Conservation (phyloP, 148 eudicot species). For the Bassia scoparia region DNA sequence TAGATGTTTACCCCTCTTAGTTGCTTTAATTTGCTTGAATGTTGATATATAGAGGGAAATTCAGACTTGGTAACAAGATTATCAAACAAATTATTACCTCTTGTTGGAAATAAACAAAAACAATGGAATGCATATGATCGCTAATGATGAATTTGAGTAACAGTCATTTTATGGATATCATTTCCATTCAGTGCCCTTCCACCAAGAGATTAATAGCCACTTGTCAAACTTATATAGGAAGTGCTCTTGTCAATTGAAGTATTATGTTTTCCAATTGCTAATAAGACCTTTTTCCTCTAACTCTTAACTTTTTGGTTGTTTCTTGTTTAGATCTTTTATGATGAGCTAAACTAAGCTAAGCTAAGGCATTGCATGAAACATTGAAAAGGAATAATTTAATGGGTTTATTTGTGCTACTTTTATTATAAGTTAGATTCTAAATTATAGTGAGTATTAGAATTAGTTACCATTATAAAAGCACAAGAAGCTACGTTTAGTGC, state of each 20-base stretch:
- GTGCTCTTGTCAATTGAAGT: background rate
- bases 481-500: constrained; percentile 16
- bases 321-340: background rate
- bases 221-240: constrained; percentile 3
- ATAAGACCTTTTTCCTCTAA: background rate
- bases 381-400: background rate
- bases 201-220: background rate
- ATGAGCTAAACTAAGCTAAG: background rate
- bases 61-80: constrained; percentile 9
- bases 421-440: background rate
- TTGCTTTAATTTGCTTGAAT: too few relatives aligned
- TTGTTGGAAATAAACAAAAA: constrained; percentile 8
- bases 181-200: background rate
- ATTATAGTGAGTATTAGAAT: too few relatives aligned
- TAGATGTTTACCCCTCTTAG: too few relatives aligned
- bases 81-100: background rate
- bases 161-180: constrained; percentile 9
- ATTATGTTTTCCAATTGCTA: background rate
- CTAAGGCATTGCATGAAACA: background rate
- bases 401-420: background rate
- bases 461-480: constrained; percentile 17
- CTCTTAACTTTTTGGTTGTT: background rate
- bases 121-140: constrained; percentile 24
- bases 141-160: constrained; percentile 16
- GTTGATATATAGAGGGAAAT: background rate